Percentiles rank a stretch among this genome's conserved stretches.
phyloP scores from a whole-genome alignment of 1,139 yeast genomes.

The Yamadazyma dushanensis region DNA sequence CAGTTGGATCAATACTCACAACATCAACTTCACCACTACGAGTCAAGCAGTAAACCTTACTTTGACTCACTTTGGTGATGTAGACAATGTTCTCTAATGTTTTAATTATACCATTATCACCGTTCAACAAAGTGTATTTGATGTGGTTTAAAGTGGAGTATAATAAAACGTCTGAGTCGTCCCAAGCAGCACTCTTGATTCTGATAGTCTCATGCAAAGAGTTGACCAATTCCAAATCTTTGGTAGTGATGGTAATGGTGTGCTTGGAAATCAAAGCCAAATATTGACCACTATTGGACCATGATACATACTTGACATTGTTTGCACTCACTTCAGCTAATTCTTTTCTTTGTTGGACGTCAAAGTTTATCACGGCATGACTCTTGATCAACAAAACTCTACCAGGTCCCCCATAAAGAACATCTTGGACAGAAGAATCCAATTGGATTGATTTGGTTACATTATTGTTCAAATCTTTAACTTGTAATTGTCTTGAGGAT shows the following conservation, averaged over 20 bases:
- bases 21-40: conserved; percentile 85
- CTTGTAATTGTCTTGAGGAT: conserved; percentile 64
- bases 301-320: conserved; percentile 81
- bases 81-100: conserved; percentile 91
- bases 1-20: conserved; percentile 88
- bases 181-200: conserved; percentile 98
- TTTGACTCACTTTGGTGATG: conserved; percentile 69
- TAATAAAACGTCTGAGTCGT: conserved; percentile 85
- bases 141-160: conserved; percentile 95
- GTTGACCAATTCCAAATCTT: conserved; percentile 73
- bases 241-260: conserved; percentile 84
- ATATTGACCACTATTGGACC: conserved; percentile 88
- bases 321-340: conserved; percentile 70
- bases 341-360: conserved; percentile 88
- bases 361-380: conserved; percentile 75
- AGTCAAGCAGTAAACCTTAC: conserved; percentile 74
- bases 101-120: conserved; percentile 92
- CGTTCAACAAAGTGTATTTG: conserved; percentile 88
- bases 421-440: conserved; percentile 71
- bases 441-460: conserved; percentile 79
- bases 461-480: conserved; percentile 79
- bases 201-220: conserved; percentile 96
- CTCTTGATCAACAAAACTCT: conserved; percentile 73
- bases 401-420: conserved; percentile 81
- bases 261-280: conserved; percentile 91